phyloP scores from a whole-genome alignment of 2,329 filamentous ascomycete species.

The Xylaria digitata region DNA sequence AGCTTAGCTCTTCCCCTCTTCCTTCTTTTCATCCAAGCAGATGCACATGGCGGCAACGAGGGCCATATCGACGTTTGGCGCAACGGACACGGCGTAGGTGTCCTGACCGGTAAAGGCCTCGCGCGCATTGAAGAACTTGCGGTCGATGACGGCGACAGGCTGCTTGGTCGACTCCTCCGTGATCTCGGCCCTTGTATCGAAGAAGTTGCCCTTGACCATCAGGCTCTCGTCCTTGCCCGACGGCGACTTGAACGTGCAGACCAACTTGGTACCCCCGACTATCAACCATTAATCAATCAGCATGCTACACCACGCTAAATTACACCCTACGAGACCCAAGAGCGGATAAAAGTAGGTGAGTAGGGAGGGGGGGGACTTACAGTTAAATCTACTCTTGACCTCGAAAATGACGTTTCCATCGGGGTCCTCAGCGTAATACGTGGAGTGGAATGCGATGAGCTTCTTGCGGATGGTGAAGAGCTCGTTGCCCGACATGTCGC shows the following conservation, averaged over 20 bases:
- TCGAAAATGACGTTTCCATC: slow-evolving; percentile 62
- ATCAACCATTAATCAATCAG: background rate
- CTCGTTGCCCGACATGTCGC: slow-evolving; percentile 63
- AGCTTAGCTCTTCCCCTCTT: no score
- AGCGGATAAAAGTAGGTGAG: no score
- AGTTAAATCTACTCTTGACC: slow-evolving; percentile 64
- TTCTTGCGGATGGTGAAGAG: slow-evolving; percentile 70
- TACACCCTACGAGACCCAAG: background rate
- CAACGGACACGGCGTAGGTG: slow-evolving; percentile 72
- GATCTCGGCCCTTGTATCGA: slow-evolving; percentile 69
- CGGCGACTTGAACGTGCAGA: background rate
- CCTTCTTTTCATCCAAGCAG: slow-evolving; percentile 74
- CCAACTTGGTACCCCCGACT: slow-evolving; percentile 9
- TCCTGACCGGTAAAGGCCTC: slow-evolving; percentile 61
- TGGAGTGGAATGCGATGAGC: slow-evolving; percentile 61
- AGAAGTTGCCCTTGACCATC: slow-evolving; percentile 70
- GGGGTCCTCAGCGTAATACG: slow-evolving; percentile 62
- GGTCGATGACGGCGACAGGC: slow-evolving; percentile 68
- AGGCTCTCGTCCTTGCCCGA: slow-evolving; percentile 59
- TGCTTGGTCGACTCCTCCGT: slow-evolving; percentile 61
- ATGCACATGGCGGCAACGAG: slow-evolving; percentile 75
- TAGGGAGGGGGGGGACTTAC: slow-evolving; percentile 53
- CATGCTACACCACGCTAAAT: background rate
- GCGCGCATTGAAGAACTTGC: slow-evolving; percentile 60
- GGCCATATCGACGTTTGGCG: slow-evolving; percentile 73